These are phyloP conservation scores for Trichoderma sp. DNA, from an alignment of 2,329 filamentous ascomycete species.

Conservation along the genomic window DNA sequence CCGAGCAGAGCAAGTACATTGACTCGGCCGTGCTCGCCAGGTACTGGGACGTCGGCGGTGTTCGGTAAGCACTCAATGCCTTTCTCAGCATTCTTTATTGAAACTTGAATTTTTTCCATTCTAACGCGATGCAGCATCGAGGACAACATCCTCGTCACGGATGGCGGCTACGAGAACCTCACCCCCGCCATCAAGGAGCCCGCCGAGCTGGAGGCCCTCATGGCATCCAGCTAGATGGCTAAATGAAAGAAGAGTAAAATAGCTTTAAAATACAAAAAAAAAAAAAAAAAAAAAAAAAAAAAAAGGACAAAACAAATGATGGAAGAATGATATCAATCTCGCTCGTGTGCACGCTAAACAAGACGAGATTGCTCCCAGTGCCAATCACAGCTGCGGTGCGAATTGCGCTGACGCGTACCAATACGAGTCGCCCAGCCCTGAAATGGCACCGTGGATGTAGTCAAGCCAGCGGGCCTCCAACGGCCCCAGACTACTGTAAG, in stretches of 20 bases:
- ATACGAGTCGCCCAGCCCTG: slow-evolving; percentile 3
- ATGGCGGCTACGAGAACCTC: slow-evolving; percentile 68
- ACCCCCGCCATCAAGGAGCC: slow-evolving; percentile 72
- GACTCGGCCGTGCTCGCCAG: slow-evolving; percentile 69
- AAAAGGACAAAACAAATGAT: slow-evolving; percentile 5
- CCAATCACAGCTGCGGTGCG: background rate
- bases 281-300: background rate
- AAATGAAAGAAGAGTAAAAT: background rate
- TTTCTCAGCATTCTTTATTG: background rate
- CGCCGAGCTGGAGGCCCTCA: slow-evolving; percentile 56
- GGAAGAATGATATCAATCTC: slow-evolving; percentile 17
- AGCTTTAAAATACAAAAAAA: background rate
- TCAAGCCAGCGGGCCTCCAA: background rate
- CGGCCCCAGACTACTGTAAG: background rate
- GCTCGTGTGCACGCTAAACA: background rate
- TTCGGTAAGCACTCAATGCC: slow-evolving; percentile 51
- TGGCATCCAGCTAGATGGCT: slow-evolving; percentile 26
- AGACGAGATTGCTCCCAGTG: slow-evolving; percentile 4
- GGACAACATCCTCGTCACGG: slow-evolving; percentile 73
- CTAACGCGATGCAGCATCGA: slow-evolving; percentile 50
- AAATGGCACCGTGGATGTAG: too few relatives aligned
- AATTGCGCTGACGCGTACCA: slow-evolving; percentile 18
- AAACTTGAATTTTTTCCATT: background rate
- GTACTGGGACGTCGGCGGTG: slow-evolving; percentile 82
- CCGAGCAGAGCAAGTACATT: slow-evolving; percentile 74